Percentiles rank a stretch among this genome's conserved stretches.
Conservation (phyloP, 768 basidiomycete genomes). For the Naganishia vaughanmartiniae region DNA sequence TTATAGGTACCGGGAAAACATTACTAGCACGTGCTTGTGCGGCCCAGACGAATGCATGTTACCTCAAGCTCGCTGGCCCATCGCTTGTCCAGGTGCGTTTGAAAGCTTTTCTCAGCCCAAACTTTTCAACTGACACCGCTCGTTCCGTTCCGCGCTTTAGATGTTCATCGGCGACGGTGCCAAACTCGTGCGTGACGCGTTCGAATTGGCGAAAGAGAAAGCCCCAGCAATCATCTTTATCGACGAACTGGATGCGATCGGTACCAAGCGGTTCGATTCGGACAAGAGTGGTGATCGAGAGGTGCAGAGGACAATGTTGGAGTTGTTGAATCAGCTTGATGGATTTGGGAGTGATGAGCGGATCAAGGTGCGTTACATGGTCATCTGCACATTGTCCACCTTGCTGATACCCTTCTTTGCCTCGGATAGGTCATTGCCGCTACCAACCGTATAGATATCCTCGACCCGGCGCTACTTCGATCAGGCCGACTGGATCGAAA, state of each 20-base stretch:
- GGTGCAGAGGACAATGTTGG: slow-evolving; percentile 99
- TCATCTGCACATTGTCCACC: neutral
- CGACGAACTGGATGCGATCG: slow-evolving; percentile 97
- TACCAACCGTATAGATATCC: slow-evolving; percentile 96
- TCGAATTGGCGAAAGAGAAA: slow-evolving; percentile 96
- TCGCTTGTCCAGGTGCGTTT: slow-evolving; percentile 77
- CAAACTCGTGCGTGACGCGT: slow-evolving; percentile 96
- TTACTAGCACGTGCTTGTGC: slow-evolving; percentile 96
- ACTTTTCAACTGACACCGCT: neutral
- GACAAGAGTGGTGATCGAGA: slow-evolving; percentile 99
- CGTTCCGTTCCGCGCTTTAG: slow-evolving; percentile 33
- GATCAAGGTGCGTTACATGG: slow-evolving; percentile 70
- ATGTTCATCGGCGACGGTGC: slow-evolving; percentile 99
- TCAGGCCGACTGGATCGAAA: slow-evolving; percentile 97
- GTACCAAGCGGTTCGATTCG: slow-evolving; percentile 96
- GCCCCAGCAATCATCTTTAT: slow-evolving; percentile 99
- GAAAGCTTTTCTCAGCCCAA: neutral
- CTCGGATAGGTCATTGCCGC: slow-evolving; percentile 83
- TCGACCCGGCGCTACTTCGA: slow-evolving; percentile 95
- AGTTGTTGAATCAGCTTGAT: slow-evolving; percentile 94
- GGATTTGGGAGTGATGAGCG: slow-evolving; percentile 95
- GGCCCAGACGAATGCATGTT: slow-evolving; percentile 95
- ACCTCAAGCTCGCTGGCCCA: slow-evolving; percentile 94
- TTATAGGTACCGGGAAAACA: slow-evolving; percentile 77
- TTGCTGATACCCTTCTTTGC: slow-evolving; percentile 1